Evolutionary conservation across 768 basidiomycete species (phyloP).

Genomic region (Tylopilus subfusipes): DNA sequence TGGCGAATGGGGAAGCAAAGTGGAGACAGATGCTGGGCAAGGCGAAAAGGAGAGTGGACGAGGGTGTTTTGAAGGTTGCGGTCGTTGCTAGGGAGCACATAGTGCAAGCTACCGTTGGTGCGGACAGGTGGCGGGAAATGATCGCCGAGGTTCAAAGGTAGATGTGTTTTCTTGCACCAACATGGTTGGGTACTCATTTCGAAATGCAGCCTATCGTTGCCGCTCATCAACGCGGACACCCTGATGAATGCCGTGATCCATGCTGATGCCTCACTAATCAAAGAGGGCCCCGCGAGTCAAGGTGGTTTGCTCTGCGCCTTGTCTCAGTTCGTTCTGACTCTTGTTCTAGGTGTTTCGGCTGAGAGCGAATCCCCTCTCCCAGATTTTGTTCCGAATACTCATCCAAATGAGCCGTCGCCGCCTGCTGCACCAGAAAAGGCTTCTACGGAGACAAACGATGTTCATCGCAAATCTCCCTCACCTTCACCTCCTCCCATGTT

Average conservation of each 20-base stretch:
- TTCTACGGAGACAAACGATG: constrained; percentile 13
- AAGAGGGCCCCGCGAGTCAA: constrained; percentile 19
- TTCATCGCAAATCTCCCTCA: constrained; percentile 5
- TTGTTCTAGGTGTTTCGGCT: not conserved
- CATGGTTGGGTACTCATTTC: constrained; percentile 5
- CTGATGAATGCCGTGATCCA: constrained; percentile 50
- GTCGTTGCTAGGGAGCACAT: constrained; percentile 49
- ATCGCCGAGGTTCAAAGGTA: constrained; percentile 51
- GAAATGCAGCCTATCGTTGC: constrained; percentile 36
- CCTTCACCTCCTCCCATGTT: constrained; percentile 22
- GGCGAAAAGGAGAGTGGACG: constrained; percentile 45
- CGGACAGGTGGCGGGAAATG: constrained; percentile 52
- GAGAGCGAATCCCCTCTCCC: constrained; percentile 40
- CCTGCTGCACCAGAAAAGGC: constrained; percentile 17
- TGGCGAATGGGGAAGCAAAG: constrained; percentile 45
- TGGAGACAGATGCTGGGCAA: constrained; percentile 52
- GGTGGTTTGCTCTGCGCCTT: constrained; percentile 6
- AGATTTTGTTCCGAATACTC: constrained; percentile 50
- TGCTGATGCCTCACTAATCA: constrained; percentile 34
- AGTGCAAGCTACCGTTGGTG: constrained; percentile 50
- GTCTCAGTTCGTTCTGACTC: not conserved
- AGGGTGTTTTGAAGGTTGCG: constrained; percentile 44
- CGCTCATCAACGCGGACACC: constrained; percentile 44
- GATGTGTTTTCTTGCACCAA: constrained; percentile 8
- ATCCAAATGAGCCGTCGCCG: constrained; percentile 48